Evolutionary conservation across 495 filamentous ascomycete species (phyloP), one percentile per base, ranked within the genome.

Genomic region (Aspergillus haitiensis): DNA sequence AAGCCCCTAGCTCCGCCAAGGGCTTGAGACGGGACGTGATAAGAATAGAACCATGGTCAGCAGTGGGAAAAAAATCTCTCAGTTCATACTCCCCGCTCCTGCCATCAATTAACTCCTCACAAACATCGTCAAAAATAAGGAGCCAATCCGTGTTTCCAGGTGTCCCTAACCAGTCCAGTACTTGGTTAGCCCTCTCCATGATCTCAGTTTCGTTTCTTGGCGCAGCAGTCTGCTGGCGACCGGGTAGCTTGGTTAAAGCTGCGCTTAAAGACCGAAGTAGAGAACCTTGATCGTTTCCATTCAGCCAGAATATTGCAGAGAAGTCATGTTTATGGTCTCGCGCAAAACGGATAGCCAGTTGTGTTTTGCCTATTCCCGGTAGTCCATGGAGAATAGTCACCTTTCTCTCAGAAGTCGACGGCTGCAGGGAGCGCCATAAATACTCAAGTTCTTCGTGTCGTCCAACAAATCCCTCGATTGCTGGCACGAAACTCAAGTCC

Each of bases 291-390:
- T 65, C 60, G 12, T 71, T 70, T 4, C 64, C 68, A 67, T 55
- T 63, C 21, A 74, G 47, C 70, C 68, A 74, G 21, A 72, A 67
- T 45, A 72, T 64, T 7, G 70, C 68, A 34, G 62, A 70, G 36
- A 71, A 74, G 55, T 67, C 48, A 21, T 68, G 4, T 65, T 65
- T 66, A 32, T 72, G 64, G 10, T 70, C 58, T 44, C 61, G 59
- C 13, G 71, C 68, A 58, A 72, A 75, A 46, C 68, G 70, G 50
- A 75, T 64, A 13, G 71, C 76, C 50, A 78, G 59, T 51, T 78
- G 71, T 35, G 75, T 76, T 50, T 76, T 78, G 27, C 75, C 75
- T 9, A 76, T 73, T 2, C 76, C 74, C 0, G 74, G 70, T 59
- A 79, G 67, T 33, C 76, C 71, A 55, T 73, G 61, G 34, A 73